Conservation (phyloP, 768 basidiomycete species). For the Naganishia vaughanmartiniae region DNA sequence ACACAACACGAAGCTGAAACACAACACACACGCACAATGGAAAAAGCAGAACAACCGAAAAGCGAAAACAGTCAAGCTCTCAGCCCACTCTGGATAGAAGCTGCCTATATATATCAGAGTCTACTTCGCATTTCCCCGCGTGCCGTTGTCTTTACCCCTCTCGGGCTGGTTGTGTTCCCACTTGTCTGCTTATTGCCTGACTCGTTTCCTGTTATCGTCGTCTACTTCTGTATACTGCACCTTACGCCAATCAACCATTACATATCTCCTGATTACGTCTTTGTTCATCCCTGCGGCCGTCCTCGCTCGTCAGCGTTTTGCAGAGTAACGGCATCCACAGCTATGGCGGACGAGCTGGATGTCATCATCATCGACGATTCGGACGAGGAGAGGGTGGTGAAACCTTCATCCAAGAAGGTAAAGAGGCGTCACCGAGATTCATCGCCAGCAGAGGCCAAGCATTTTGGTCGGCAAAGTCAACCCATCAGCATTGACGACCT, state of each 20-base stretch:
- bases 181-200: too few species aligned
- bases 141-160: too few species aligned
- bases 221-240: neutral
- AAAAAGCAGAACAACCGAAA: too few species aligned
- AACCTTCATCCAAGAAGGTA: constrained; percentile 4
- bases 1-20: too few species aligned
- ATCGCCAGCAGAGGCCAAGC: neutral
- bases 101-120: too few species aligned
- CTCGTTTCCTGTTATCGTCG: neutral
- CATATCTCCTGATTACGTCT: neutral
- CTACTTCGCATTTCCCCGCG: too few species aligned
- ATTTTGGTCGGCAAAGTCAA: constrained; percentile 8
- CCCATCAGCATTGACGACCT: constrained; percentile 22
- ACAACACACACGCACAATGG: too few species aligned
- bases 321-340: neutral
- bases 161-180: too few species aligned
- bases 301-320: neutral
- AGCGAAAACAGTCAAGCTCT: too few species aligned
- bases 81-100: too few species aligned
- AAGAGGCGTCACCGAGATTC: neutral
- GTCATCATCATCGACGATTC: constrained; percentile 22
- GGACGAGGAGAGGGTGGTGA: neutral
- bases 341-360: neutral
- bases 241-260: neutral
- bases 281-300: neutral